phyloP scores from a whole-genome alignment of 2,329 filamentous ascomycete species.

The Neoscytalidium dimidiatum region DNA sequence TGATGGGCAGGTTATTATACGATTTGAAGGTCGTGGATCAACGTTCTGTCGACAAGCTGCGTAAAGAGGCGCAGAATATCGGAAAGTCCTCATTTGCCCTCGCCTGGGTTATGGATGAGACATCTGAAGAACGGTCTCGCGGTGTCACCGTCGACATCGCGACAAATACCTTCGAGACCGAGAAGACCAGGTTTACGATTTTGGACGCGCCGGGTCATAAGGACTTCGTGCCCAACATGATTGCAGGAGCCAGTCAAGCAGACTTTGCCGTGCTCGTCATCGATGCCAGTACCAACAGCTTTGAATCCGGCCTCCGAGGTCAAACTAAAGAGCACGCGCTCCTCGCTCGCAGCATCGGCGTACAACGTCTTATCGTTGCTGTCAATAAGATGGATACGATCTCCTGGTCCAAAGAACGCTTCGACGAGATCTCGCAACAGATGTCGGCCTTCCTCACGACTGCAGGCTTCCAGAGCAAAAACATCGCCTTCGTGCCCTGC shows the following conservation, averaged over 20 bases:
- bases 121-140: conserved; percentile 81
- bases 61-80: conserved; percentile 83
- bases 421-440: conserved; percentile 81
- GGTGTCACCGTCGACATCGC: conserved; percentile 98
- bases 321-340: conserved; percentile 94
- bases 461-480: conserved; percentile 79
- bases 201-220: conserved; percentile 92
- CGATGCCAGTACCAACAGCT: conserved; percentile 85
- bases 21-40: conserved; percentile 88
- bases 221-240: conserved; percentile 99
- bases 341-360: conserved; percentile 85
- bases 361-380: conserved; percentile 83
- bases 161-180: conserved; percentile 90
- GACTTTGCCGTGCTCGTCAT: conserved; percentile 95
- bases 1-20: conserved; percentile 92
- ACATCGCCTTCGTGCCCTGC: conserved; percentile 84
- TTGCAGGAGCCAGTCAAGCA: conserved; percentile 91
- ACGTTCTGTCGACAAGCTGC: conserved; percentile 83
- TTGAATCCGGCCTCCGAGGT: conserved; percentile 89
- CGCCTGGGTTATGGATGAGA: conserved; percentile 95
- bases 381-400: conserved; percentile 95
- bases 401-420: conserved; percentile 78
- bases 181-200: conserved; percentile 85
- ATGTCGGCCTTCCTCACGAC: conserved; percentile 79
- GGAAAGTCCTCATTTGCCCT: conserved; percentile 95